Conservation (phyloP, 106 monocot genomes). For the Acorus gramineus region DNA sequence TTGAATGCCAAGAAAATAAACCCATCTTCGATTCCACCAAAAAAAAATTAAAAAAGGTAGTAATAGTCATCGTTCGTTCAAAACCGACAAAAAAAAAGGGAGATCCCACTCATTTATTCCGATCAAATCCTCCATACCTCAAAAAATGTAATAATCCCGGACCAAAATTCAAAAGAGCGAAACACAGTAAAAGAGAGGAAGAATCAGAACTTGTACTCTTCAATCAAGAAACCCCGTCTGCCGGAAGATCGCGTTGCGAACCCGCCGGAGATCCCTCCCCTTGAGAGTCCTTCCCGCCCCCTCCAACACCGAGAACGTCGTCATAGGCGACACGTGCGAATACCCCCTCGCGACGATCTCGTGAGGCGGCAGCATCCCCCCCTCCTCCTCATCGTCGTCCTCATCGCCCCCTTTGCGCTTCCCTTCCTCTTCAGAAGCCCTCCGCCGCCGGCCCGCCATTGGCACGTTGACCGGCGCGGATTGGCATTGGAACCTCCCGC, state of each 20-base stretch:
- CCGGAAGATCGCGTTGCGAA: not conserved
- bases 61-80: too few species aligned
- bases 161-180: too few species aligned
- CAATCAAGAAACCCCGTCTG: slow-evolving; percentile 3
- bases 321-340: not conserved
- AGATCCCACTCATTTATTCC: too few species aligned
- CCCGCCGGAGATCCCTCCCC: slow-evolving; percentile 1
- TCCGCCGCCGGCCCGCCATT: not conserved
- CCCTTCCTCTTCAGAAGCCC: not conserved
- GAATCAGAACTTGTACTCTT: not conserved
- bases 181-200: too few species aligned
- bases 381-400: not conserved
- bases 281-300: not conserved
- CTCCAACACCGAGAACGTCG: slow-evolving; percentile 6
- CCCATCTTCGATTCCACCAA: too few species aligned
- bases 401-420: not conserved
- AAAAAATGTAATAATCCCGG: too few species aligned
- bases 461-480: not conserved
- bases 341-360: not conserved
- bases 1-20: too few species aligned
- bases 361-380: slow-evolving; percentile 2
- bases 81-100: too few species aligned
- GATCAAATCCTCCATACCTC: too few species aligned
- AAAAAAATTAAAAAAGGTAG: too few species aligned
- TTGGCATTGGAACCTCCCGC: not conserved